Base-by-base conservation (phyloP, 805 yeast species). In the Saccharomyces cerevisiae region DNA sequence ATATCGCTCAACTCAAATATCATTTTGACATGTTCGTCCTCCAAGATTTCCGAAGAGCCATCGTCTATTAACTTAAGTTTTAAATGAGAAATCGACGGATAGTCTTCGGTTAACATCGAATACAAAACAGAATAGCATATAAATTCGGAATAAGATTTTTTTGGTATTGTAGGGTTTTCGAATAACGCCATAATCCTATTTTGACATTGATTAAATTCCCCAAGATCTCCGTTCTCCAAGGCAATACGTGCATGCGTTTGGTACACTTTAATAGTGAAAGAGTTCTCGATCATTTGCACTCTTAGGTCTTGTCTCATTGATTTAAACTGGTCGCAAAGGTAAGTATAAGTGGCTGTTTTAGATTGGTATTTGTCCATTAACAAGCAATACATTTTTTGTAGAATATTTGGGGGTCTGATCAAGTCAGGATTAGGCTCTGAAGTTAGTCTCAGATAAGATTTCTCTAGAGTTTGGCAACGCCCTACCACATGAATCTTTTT, bases 141-240 rank as follows among this genome's bases (percentile, higher is more conserved):
- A 62, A 88, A 89, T 65, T 91, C 97, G 13, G 73, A 67, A 10
- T 75, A 71, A 3, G 66, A 59, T 28, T 60, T 64, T 31, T 59
- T 61, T 17, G 43, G 43, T n/a, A 72, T 65, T 8, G 71, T 68
- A 5, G 73, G 72, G 26, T 63, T 61, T 28, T 74, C 79, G 64
- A 85, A 91, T 26, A 91, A 72, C 48, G 78, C 74, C 58, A 80
- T 80, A 51, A 94, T 71, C 62, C 89, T 89, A 14, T 95, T 82
- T 69, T 87, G 96, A 67, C 98, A 94, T 68, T 92, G 97, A 72
- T 94, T 94, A 68, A 87, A 90, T 69, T 94, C 98, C 9, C 97
- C 97, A 58, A 92, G 71, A 69, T 92, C 99, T 46, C 80, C 78
- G 64, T 86, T 84, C 60, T 83, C 86, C 41, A 92, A 77, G 0